phyloP scores from a whole-genome alignment of 768 basidiomycete genomes.

The Leccinellum luteum region DNA sequence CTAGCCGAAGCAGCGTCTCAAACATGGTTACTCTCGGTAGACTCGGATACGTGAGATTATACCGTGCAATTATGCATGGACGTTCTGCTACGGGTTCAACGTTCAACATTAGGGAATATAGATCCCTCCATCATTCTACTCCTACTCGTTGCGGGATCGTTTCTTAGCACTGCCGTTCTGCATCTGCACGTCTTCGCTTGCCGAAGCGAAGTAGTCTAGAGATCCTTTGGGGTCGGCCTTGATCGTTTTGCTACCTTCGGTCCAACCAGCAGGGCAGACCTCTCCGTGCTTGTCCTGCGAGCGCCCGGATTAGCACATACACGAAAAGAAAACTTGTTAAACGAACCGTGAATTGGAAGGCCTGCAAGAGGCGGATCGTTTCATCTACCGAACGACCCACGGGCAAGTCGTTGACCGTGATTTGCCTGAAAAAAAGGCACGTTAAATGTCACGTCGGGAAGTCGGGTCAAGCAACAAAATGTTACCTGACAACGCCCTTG shows the following conservation, averaged over 20 bases:
- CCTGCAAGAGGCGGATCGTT: slow-evolving; percentile 86
- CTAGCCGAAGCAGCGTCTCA: background rate
- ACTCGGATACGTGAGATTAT: background rate
- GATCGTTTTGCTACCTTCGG: slow-evolving; percentile 76
- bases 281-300: slow-evolving; percentile 78
- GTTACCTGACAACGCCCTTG: slow-evolving; percentile 66
- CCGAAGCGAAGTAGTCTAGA: slow-evolving; percentile 65
- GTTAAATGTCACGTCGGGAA: background rate
- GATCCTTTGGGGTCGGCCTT: slow-evolving; percentile 73
- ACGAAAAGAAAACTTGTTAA: background rate
- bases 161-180: slow-evolving; percentile 50
- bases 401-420: slow-evolving; percentile 88
- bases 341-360: slow-evolving; percentile 86
- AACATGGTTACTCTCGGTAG: background rate
- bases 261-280: slow-evolving; percentile 93
- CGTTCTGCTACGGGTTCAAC: background rate
- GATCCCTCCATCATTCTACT: background rate
- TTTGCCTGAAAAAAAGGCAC: slow-evolving; percentile 49
- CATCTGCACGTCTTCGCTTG: slow-evolving; percentile 27
- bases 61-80: background rate
- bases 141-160: slow-evolving; percentile 53
- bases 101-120: background rate
- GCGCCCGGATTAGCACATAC: background rate
- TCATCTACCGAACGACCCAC: slow-evolving; percentile 96
- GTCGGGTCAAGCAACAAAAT: background rate